phyloP scores from a whole-genome alignment of 345 rosid species.

The Murraya paniculata region DNA sequence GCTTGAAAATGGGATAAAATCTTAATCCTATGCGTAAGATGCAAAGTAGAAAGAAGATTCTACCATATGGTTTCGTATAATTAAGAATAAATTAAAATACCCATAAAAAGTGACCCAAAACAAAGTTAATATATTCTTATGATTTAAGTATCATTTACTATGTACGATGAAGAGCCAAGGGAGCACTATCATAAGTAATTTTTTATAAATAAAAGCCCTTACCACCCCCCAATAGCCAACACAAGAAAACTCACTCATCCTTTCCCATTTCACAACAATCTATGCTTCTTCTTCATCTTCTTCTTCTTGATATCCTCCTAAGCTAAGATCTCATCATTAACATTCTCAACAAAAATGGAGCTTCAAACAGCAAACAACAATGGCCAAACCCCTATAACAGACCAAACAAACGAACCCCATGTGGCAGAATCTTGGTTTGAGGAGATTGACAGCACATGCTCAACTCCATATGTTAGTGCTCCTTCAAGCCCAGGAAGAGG shows the following conservation, averaged over 20 bases:
- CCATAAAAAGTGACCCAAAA: neutral
- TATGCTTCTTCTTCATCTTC: neutral
- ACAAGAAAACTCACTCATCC: neutral
- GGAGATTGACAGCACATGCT: constrained; percentile 61
- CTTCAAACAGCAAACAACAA: constrained; percentile 21
- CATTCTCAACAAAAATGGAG: constrained; percentile 30
- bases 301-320: too few species aligned
- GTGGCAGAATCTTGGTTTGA: constrained; percentile 22
- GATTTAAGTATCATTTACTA: neutral
- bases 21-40: neutral
- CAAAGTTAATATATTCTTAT: neutral
- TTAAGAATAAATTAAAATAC: too few species aligned
- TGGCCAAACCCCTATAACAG: constrained; percentile 9
- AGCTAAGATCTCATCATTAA: neutral
- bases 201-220: neutral
- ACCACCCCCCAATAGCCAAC: neutral
- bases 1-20: neutral
- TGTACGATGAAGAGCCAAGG: neutral
- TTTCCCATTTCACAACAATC: neutral
- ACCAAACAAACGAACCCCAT: neutral
- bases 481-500: constrained; percentile 91
- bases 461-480: constrained; percentile 96
- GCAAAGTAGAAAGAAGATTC: too few species aligned
- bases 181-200: neutral
- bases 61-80: neutral